phyloP scores from a whole-genome alignment of 2,329 filamentous ascomycete genomes.

The Didymella pinodella region DNA sequence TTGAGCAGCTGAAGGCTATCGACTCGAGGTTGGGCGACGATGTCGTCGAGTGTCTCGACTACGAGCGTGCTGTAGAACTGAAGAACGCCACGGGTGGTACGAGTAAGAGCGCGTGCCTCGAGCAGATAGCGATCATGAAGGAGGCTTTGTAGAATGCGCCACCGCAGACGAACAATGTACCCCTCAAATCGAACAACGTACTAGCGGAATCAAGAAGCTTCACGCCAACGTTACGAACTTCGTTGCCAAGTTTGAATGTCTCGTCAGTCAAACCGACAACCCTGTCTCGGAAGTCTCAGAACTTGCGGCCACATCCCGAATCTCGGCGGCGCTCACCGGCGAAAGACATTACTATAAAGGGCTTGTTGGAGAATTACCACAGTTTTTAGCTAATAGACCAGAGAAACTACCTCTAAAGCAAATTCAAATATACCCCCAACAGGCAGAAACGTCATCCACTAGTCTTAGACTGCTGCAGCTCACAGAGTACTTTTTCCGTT shows the following conservation, averaged over 20 bases:
- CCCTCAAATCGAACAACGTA: neutral
- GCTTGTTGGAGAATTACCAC: neutral
- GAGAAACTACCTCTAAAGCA: neutral
- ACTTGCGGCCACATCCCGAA: neutral
- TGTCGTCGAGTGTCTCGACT: slow-evolving; percentile 76
- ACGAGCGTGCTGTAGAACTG: slow-evolving; percentile 83
- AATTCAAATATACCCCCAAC: slow-evolving; percentile 9
- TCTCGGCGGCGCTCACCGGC: neutral
- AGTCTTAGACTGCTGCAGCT: too few relatives aligned
- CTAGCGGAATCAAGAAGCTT: neutral
- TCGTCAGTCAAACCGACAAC: neutral
- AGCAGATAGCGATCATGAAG: slow-evolving; percentile 67
- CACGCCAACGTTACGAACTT: neutral
- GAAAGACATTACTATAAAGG: neutral
- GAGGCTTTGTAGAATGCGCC: slow-evolving; percentile 44
- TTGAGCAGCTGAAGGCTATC: slow-evolving; percentile 72
- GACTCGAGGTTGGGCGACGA: slow-evolving; percentile 76
- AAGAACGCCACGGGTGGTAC: slow-evolving; percentile 79
- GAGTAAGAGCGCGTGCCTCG: slow-evolving; percentile 70
- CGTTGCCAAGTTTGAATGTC: neutral
- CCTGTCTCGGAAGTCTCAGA: neutral
- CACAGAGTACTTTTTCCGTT: too few relatives aligned
- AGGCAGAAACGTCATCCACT: too few relatives aligned
- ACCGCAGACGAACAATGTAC: neutral
- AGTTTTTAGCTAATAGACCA: neutral